Conservation (phyloP, 495 filamentous ascomycete genomes). For the Tuber magnatum region DNA sequence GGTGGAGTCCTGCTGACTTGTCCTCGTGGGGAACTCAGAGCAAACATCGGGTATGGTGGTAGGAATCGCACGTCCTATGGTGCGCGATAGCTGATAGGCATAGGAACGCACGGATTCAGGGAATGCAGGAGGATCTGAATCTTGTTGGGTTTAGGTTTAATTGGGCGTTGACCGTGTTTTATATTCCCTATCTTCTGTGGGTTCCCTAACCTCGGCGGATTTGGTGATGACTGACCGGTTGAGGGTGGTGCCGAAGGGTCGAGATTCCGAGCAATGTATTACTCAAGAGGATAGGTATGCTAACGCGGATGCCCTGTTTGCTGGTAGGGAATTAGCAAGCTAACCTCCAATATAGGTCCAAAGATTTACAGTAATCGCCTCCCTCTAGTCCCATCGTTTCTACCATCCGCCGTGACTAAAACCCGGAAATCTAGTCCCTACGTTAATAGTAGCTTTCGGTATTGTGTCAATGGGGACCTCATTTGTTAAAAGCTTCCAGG, state of each 20-base stretch:
- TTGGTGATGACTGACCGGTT: constrained; percentile 4
- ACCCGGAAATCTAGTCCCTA: constrained; percentile 54
- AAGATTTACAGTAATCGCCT: constrained; percentile 29
- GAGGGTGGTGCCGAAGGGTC: constrained; percentile 10
- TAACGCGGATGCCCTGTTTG: constrained; percentile 48
- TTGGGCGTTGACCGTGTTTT: constrained; percentile 55
- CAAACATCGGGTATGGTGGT: constrained; percentile 33
- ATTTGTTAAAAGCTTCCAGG: constrained; percentile 49
- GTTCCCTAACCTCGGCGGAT: neutral
- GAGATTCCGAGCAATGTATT: constrained; percentile 66
- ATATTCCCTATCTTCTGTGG: constrained; percentile 58
- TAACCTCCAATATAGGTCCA: constrained; percentile 22
- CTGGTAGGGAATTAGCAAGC: constrained; percentile 3
- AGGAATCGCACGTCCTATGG: neutral
- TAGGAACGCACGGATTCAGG: constrained; percentile 52
- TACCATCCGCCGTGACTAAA: neutral
- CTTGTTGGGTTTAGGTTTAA: constrained; percentile 51
- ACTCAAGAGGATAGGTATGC: constrained; percentile 64
- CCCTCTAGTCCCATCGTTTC: neutral
- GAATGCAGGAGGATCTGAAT: constrained; percentile 47
- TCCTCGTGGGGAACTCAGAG: constrained; percentile 3
- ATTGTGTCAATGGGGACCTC: constrained; percentile 58
- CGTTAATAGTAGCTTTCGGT: constrained; percentile 59
- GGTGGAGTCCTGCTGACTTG: neutral
- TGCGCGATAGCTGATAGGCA: constrained; percentile 15